A percentile compares a stretch with the other conserved stretches of the same genome.
Conservation (phyloP, 140 eudicot genomes). For the Senecio squalidus region DNA sequence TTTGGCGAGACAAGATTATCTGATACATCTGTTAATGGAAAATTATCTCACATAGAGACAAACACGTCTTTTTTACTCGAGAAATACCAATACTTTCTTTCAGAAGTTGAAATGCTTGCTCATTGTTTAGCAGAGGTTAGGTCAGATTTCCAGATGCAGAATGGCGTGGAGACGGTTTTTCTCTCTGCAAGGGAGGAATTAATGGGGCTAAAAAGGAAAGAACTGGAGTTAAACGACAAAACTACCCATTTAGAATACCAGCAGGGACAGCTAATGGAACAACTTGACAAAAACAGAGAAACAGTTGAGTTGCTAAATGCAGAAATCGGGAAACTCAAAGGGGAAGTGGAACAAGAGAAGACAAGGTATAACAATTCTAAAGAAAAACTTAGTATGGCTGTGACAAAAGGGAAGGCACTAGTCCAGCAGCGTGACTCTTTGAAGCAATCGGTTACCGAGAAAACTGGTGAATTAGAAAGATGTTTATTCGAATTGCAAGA, state of each 20-base stretch:
- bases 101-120: conserved; percentile 52
- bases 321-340: conserved; percentile 50
- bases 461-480: conserved; percentile 65
- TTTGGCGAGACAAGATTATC: conserved; percentile 36
- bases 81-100: conserved; percentile 54
- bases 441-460: conserved; percentile 68
- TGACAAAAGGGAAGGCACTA: conserved; percentile 91
- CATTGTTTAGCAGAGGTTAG: conserved; percentile 48
- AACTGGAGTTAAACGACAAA: conserved; percentile 42
- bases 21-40: conserved; percentile 54
- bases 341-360: conserved; percentile 86
- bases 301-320: conserved; percentile 43
- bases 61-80: conserved; percentile 41
- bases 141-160: conserved; percentile 39
- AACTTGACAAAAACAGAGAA: conserved; percentile 50
- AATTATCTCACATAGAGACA: conserved; percentile 54
- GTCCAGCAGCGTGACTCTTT: conserved; percentile 91
- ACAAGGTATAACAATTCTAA: conserved; percentile 60
- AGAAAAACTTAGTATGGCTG: conserved; percentile 94
- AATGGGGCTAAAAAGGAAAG: conserved; percentile 53
- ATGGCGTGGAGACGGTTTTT: conserved; percentile 45
- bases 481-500: conserved; percentile 53
- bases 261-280: conserved; percentile 47
- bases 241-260: conserved; percentile 50
- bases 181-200: conserved; percentile 45